Base-by-base conservation (phyloP, 2,329 filamentous ascomycete genomes). In the Talaromyces sp. region DNA sequence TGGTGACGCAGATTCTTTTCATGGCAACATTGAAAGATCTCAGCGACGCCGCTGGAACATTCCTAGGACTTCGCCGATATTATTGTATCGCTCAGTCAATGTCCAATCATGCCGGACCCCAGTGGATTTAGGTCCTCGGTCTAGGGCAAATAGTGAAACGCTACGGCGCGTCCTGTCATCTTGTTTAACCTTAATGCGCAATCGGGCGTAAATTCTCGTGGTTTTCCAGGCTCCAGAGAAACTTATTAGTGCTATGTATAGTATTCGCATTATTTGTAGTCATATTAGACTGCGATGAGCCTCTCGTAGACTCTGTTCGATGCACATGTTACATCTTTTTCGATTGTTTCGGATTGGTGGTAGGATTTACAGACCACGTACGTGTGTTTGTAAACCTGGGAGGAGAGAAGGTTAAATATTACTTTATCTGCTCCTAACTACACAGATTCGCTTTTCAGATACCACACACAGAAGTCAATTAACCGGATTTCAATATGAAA, bases 401-500 rank as follows among this genome's bases (percentile, higher is more conserved):
- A 46, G 8, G 35, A 41, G 43, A 11, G 17, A 46, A 46, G 43
- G 11, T 24, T 46, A 46, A 46, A 46, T 46, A 46, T 46, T n/a
- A 46, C n/a, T 24, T 24, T 21, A 14, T 9, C 43, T 4, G 10
- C 43, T 24, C 19, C 21, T 8, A n/a, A 8, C 3, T 5, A 38
- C 14, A 38, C 17, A n/a, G 17, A 38, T 38, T 3, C 35, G 14
- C 7, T n/a, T 38, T n/a, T 8, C 35, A n/a, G 35, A 24, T 24
- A 24, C 43, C 10, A 2, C 14, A 6, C 19, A 46, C 3, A 13
- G 24, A 13, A 9, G n/a, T 5, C 21, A 24, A 46, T n/a, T 24
- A 24, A 46, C 19, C 19, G 13, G 11, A 10, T 46, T 46, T 14
- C 8, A 64, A 67, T 17, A 61, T 61, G 59, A 61, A 58, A 50